A percentile compares a stretch with the other conserved stretches of the same genome.
Conservation (phyloP, 139 green algal species). For the Microglena sp. region DNA sequence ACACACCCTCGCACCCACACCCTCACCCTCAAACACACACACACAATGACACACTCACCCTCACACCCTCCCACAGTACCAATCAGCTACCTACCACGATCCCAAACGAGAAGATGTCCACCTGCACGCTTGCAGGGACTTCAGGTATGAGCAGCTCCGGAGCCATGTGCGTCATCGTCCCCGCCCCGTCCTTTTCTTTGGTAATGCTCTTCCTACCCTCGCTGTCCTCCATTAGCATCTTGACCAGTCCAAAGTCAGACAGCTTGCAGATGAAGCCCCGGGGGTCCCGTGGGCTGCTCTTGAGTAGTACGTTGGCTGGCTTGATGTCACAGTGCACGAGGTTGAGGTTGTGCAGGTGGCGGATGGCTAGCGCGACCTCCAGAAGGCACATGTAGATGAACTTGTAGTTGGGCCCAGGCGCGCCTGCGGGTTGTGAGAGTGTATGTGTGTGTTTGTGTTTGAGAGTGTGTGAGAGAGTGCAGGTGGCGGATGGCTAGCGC, state of each 20-base stretch:
- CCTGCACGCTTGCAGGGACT: too few relatives aligned
- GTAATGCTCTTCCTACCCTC: constrained; percentile 23
- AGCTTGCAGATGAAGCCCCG: constrained; percentile 29
- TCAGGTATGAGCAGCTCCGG: constrained; percentile 45
- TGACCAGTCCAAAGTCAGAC: constrained; percentile 23
- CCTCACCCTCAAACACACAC: too few relatives aligned
- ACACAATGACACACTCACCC: too few relatives aligned
- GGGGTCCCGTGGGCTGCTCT: constrained; percentile 31
- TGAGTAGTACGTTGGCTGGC: constrained; percentile 87
- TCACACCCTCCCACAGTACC: too few relatives aligned
- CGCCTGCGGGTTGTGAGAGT: too few relatives aligned
- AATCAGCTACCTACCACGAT: too few relatives aligned
- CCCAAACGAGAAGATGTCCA: too few relatives aligned
- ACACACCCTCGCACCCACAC: too few relatives aligned
- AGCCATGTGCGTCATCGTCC: constrained; percentile 40
- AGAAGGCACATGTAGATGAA: constrained; percentile 17
- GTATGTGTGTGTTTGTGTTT: too few relatives aligned
- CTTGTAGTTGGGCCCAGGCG: too few relatives aligned
- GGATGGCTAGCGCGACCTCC: constrained; percentile 28
- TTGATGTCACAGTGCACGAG: constrained; percentile 77
- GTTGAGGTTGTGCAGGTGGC: constrained; percentile 70
- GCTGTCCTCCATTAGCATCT: constrained; percentile 21
- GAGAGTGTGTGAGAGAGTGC: too few relatives aligned
- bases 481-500: too few relatives aligned
- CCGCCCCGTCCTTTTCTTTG: constrained; percentile 42